Conservation (phyloP, 805 yeast genomes). For the Wickerhamia fluorescens region DNA sequence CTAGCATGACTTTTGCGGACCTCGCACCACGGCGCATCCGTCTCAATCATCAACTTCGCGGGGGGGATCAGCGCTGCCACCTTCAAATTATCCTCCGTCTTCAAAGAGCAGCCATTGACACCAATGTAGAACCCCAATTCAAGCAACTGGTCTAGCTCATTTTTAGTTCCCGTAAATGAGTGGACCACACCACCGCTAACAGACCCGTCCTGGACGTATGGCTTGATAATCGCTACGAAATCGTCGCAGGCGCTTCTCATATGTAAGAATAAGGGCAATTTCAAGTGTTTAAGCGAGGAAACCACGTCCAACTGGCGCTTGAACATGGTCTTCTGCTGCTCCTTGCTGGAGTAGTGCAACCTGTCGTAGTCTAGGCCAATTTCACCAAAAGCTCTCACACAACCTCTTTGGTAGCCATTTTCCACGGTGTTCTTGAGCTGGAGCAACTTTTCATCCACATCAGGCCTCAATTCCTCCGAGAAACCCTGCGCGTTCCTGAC, state of each 20-base stretch:
- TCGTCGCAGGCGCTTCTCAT: slow-evolving; percentile 84
- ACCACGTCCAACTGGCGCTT: slow-evolving; percentile 65
- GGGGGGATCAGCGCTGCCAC: slow-evolving; percentile 66
- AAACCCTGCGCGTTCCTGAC: slow-evolving; percentile 12
- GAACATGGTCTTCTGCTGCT: slow-evolving; percentile 63
- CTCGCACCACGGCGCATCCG: slow-evolving; percentile 99
- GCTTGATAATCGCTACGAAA: slow-evolving; percentile 56
- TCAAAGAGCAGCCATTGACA: slow-evolving; percentile 89
- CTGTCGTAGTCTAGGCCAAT: slow-evolving; percentile 94
- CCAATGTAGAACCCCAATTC: slow-evolving; percentile 64
- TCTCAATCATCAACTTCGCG: slow-evolving; percentile 70
- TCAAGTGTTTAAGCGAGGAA: slow-evolving; percentile 29
- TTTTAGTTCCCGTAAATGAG: slow-evolving; percentile 80
- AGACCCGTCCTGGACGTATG: slow-evolving; percentile 46
- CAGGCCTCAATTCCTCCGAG: slow-evolving; percentile 30
- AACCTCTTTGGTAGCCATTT: slow-evolving; percentile 41
- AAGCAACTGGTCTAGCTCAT: slow-evolving; percentile 55
- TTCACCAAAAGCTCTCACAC: slow-evolving; percentile 85
- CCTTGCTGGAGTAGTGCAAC: slow-evolving; percentile 63
- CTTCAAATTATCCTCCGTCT: slow-evolving; percentile 63
- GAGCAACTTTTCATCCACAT: slow-evolving; percentile 37
- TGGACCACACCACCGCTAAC: slow-evolving; percentile 62
- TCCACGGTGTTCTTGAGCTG: slow-evolving; percentile 44
- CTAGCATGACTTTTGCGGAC: slow-evolving; percentile 78
- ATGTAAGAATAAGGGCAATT: slow-evolving; percentile 80